A percentile compares a stretch with the other conserved stretches of the same genome.
phyloP scores from a whole-genome alignment of 148 eudicot species.

The Camellia granthamiana region DNA sequence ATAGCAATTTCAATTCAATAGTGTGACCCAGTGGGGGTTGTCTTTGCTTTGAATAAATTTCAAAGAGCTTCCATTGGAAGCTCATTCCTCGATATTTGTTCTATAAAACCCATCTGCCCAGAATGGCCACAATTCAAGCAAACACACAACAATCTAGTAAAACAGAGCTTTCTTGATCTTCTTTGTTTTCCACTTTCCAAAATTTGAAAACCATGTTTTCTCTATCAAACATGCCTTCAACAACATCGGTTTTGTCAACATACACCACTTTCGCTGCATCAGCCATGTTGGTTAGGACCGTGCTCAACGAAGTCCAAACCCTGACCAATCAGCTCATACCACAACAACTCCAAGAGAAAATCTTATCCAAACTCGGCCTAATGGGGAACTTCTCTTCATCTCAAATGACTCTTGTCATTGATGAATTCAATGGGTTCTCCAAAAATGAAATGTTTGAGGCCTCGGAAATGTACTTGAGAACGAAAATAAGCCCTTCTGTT shows the following conservation, averaged over 20 bases:
- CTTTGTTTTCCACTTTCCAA: no score
- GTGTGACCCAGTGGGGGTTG: background rate
- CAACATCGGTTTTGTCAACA: constrained; percentile 14
- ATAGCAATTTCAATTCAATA: background rate
- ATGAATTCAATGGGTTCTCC: constrained; percentile 11
- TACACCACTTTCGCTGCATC: constrained; percentile 16
- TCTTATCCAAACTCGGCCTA: constrained; percentile 21
- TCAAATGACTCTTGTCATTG: constrained; percentile 17
- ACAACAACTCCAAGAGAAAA: constrained; percentile 18
- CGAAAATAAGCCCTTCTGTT: constrained; percentile 16
- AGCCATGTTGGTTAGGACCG: constrained; percentile 16
- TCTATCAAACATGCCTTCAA: constrained; percentile 9
- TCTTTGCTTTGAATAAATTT: background rate
- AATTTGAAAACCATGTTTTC: background rate
- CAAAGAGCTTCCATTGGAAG: constrained; percentile 10
- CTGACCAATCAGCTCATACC: constrained; percentile 19
- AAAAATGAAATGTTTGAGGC: constrained; percentile 16
- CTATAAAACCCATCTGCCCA: constrained; percentile 2
- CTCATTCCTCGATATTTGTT: background rate
- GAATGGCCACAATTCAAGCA: constrained; percentile 1
- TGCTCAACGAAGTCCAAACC: constrained; percentile 10
- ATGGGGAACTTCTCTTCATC: constrained; percentile 8
- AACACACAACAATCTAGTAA: background rate
- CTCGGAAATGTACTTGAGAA: constrained; percentile 11
- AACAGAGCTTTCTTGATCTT: background rate